phyloP scores from a whole-genome alignment of 192 early-diverging fungal species.

The Linderina pennispora region DNA sequence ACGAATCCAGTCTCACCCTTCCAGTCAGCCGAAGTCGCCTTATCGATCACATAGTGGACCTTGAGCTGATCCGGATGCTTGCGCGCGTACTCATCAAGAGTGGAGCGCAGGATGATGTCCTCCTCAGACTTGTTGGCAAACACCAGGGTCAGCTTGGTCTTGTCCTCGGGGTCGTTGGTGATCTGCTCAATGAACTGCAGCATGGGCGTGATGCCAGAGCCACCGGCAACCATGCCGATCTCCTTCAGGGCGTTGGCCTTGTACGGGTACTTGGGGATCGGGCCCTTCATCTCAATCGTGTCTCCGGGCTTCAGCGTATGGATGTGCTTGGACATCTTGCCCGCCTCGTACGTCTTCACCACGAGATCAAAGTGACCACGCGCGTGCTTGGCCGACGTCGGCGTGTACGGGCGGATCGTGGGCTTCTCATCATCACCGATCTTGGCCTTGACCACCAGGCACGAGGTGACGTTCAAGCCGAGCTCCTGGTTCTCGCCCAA shows the following conservation, averaged over 20 bases:
- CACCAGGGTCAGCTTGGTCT: conserved; percentile 68
- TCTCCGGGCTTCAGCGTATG: conserved; percentile 67
- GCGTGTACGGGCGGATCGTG: conserved; percentile 81
- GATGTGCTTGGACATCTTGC: conserved; percentile 60
- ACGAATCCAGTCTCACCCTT: conserved; percentile 69
- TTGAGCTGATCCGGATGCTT: conserved; percentile 58
- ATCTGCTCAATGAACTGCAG: conserved; percentile 70
- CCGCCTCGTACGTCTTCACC: conserved; percentile 71
- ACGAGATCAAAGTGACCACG: conserved; percentile 72
- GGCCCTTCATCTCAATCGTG: conserved; percentile 74
- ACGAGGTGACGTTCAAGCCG: conserved; percentile 69
- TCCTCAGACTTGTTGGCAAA: conserved; percentile 71
- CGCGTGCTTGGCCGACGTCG: conserved; percentile 51
- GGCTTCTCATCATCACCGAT: conserved; percentile 53
- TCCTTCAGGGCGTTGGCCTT: conserved; percentile 54
- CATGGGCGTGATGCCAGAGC: conserved; percentile 83
- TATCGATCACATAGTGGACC: conserved; percentile 62
- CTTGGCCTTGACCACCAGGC: conserved; percentile 67
- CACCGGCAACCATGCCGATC: conserved; percentile 79
- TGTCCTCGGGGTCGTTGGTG: conserved; percentile 54
- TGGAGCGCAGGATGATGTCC: conserved; percentile 68
- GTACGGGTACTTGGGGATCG: conserved; percentile 66
- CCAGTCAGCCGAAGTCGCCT: conserved; percentile 57
- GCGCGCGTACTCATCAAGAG: conserved; percentile 55
- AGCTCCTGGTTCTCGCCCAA: conserved; percentile 61